Percentiles rank a stretch among this genome's conserved stretches.
Conservation (phyloP, 805 yeast species). For the Metschnikowia rubicola region DNA sequence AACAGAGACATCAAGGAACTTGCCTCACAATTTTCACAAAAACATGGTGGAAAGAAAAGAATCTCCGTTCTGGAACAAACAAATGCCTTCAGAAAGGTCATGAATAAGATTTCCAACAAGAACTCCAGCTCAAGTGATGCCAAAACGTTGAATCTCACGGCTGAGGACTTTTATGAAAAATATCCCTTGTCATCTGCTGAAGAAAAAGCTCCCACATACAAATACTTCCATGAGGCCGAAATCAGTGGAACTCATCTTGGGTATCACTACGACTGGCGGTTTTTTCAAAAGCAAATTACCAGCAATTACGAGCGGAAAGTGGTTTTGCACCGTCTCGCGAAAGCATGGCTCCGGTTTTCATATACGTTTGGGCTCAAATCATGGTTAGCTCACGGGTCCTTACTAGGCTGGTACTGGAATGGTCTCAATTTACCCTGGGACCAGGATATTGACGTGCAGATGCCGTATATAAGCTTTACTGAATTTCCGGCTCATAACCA, state of each 20-base stretch:
- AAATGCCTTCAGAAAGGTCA: no score
- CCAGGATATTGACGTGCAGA: constrained; percentile 61
- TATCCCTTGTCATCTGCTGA: no score
- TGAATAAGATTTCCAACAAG: no score
- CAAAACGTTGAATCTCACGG: no score
- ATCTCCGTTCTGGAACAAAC: no score
- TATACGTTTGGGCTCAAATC: constrained; percentile 44
- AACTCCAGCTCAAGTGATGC: no score
- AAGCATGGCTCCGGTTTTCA: constrained; percentile 52
- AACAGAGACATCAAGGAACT: no score
- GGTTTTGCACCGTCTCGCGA: constrained; percentile 43
- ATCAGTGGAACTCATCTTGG: constrained; percentile 6
- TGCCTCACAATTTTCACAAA: no score
- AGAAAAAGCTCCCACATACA: neutral
- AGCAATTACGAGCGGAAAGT: constrained; percentile 28
- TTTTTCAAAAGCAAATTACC: constrained; percentile 11
- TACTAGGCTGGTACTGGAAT: constrained; percentile 63
- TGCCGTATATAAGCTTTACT: constrained; percentile 49
- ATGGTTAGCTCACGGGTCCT: constrained; percentile 67
- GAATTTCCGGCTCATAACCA: constrained; percentile 48
- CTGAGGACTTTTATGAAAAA: no score
- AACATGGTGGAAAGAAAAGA: no score
- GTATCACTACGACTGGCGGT: constrained; percentile 24
- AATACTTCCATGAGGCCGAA: constrained; percentile 17
- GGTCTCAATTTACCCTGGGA: constrained; percentile 67